A percentile compares a stretch with the other conserved stretches of the same genome.
Evolutionary conservation across 768 basidiomycete genomes (phyloP).

Genomic region (Phylloporus arenicola): DNA sequence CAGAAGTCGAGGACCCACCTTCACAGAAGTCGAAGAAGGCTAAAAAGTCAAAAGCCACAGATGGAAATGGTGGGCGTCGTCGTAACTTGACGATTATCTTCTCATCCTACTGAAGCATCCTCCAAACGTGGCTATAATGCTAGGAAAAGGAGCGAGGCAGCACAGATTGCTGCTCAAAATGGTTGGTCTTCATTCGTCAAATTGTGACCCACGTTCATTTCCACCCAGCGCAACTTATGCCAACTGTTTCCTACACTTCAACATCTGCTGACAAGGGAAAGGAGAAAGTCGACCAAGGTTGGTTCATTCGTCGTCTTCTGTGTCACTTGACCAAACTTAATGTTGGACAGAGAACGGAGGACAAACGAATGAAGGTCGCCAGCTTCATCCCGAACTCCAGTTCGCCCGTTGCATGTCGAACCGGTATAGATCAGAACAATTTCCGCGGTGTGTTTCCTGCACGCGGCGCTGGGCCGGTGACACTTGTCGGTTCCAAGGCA

Average conservation of each 20-base stretch:
- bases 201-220: constrained; percentile 13
- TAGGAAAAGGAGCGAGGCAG: constrained; percentile 70
- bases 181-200: constrained; percentile 35
- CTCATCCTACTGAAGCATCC: constrained; percentile 25
- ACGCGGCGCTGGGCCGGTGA: constrained; percentile 85
- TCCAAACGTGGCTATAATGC: constrained; percentile 65
- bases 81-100: constrained; percentile 2
- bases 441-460: constrained; percentile 79
- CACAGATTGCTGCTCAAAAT: constrained; percentile 58
- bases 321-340: constrained; percentile 6
- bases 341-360: constrained; percentile 26
- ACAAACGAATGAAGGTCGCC: constrained; percentile 26
- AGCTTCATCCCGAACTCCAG: constrained; percentile 62
- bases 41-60: constrained; percentile 35
- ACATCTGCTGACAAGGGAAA: constrained; percentile 39
- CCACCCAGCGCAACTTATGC: constrained; percentile 40
- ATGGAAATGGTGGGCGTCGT: constrained; percentile 28
- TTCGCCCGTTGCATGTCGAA: constrained; percentile 83
- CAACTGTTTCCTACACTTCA: constrained; percentile 40
- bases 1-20: constrained; percentile 36
- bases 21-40: constrained; percentile 46
- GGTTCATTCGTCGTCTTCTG: constrained; percentile 9
- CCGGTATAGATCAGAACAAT: constrained; percentile 63
- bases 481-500: constrained; percentile 82
- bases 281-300: constrained; percentile 39